A percentile compares a stretch with the other conserved stretches of the same genome.
Evolutionary conservation across 108 stramenopile species (phyloP).

Genomic region (Epithemia pelagica): DNA sequence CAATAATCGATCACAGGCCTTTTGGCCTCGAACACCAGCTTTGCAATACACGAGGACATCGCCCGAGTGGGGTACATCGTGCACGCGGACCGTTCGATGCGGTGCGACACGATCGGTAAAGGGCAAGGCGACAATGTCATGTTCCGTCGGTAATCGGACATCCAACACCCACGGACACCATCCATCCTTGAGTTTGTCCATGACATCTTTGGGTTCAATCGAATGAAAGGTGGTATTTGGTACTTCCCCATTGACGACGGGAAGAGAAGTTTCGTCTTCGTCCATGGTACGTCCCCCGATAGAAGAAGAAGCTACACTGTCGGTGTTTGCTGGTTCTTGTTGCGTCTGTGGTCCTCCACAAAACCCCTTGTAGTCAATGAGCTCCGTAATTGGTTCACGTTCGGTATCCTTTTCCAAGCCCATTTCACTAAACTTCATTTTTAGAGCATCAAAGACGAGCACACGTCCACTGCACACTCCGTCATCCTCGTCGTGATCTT

Average conservation of each 20-base stretch:
- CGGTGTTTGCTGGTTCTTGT: constrained; percentile 8
- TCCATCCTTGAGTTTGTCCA: constrained; percentile 63
- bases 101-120: constrained; percentile 84
- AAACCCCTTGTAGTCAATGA: constrained; percentile 86
- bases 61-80: constrained; percentile 61
- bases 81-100: constrained; percentile 63
- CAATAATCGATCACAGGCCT: constrained; percentile 72
- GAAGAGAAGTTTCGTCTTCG: constrained; percentile 35
- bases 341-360: constrained; percentile 65
- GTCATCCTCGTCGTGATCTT: constrained; percentile 17
- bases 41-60: constrained; percentile 91
- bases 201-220: constrained; percentile 59
- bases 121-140: constrained; percentile 88
- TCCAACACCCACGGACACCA: constrained; percentile 92
- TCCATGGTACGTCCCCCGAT: constrained; percentile 79
- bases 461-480: constrained; percentile 69
- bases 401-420: constrained; percentile 34
- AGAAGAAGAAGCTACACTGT: constrained; percentile 2
- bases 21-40: constrained; percentile 82
- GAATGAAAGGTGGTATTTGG: constrained; percentile 52
- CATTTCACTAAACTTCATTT: constrained; percentile 72
- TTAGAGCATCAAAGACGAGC: constrained; percentile 77
- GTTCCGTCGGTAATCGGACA: constrained; percentile 84
- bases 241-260: neutral
- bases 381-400: constrained; percentile 40